Percentiles rank a stretch among this genome's conserved stretches.
phyloP scores from a whole-genome alignment of 805 yeast species.

The Candida quercuum region DNA sequence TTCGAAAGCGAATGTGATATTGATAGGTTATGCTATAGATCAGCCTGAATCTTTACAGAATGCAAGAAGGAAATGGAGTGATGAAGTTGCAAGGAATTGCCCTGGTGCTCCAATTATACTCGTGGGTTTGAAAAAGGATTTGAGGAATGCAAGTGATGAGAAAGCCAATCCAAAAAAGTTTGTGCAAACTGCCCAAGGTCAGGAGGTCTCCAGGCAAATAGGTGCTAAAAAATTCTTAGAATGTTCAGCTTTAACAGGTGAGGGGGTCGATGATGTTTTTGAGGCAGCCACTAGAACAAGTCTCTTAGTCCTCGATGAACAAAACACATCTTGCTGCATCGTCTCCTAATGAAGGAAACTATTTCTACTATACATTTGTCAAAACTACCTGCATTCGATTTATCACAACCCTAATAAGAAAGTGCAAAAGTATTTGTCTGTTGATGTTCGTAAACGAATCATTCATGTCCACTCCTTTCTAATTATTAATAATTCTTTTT shows the following conservation, averaged over 20 bases:
- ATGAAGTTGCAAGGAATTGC: conserved; percentile 75
- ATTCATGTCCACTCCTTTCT: conserved; percentile 5
- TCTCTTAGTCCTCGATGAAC: conserved; percentile 47
- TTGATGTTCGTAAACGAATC: conserved; percentile 1
- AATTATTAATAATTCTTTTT: conserved; percentile 1
- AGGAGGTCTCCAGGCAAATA: conserved; percentile 64
- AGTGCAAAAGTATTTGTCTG: not conserved
- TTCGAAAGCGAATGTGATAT: conserved; percentile 78
- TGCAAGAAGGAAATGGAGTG: conserved; percentile 83
- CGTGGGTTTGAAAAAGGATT: conserved; percentile 82
- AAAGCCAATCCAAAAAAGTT: conserved; percentile 32
- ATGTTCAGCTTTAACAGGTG: conserved; percentile 89
- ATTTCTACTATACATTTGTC: not conserved
- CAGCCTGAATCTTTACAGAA: conserved; percentile 80
- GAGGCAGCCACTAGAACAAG: conserved; percentile 88
- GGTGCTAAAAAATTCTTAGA: conserved; percentile 84
- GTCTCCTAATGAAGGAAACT: conserved; percentile 13
- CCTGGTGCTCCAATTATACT: conserved; percentile 73
- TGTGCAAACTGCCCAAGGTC: conserved; percentile 55
- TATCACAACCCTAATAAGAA: not conserved
- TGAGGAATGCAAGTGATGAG: conserved; percentile 43
- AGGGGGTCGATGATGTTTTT: conserved; percentile 90
- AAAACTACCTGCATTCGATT: not conserved
- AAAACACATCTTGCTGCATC: conserved; percentile 38
- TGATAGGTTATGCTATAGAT: conserved; percentile 83